These are phyloP conservation scores for Amaranthus tricolor DNA, from an alignment of 179 eudicot genomes.

Conservation along the genomic window DNA sequence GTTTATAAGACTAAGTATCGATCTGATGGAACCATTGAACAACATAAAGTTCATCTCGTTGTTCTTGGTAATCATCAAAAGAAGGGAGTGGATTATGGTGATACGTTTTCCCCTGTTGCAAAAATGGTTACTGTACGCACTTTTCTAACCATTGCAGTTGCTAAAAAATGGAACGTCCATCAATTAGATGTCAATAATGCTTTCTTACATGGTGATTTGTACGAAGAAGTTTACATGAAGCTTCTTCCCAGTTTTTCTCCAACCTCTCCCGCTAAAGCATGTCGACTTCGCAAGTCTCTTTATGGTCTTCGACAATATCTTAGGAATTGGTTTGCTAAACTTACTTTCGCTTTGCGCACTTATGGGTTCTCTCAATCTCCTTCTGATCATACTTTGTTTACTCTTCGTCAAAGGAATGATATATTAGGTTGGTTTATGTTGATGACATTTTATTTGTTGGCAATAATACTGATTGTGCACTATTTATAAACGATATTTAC, in stretches of 20 bases:
- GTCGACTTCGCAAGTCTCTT: neutral
- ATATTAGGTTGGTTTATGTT: too few relatives aligned
- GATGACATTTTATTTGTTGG: too few relatives aligned
- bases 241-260: neutral
- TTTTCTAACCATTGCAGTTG: neutral
- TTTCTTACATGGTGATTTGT: neutral
- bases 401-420: neutral
- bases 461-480: too few relatives aligned
- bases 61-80: neutral
- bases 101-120: neutral
- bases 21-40: neutral
- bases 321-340: neutral
- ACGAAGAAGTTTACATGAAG: neutral
- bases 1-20: neutral
- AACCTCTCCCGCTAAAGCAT: neutral
- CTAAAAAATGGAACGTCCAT: neutral
- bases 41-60: neutral
- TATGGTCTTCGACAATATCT: constrained; percentile 7
- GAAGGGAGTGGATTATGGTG: neutral
- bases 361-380: neutral
- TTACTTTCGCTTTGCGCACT: neutral
- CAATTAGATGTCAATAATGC: too few relatives aligned
- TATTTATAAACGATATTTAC: neutral
- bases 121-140: constrained; percentile 1
- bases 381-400: neutral